Base-by-base conservation (phyloP, 768 basidiomycete species). In the Termitomyces bulborhizus region DNA sequence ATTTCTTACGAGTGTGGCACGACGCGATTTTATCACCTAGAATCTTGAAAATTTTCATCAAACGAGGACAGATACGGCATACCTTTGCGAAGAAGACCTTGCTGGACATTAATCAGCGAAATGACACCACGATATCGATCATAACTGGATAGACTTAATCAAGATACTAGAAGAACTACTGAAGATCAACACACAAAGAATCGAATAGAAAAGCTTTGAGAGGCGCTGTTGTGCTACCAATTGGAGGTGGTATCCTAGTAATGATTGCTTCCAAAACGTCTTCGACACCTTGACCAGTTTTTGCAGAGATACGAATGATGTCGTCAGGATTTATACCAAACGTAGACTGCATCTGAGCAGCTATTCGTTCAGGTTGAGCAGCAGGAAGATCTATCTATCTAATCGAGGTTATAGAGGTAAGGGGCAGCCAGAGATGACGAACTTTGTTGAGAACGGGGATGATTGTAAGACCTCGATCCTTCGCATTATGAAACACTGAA, bases 51-150 rank as follows among this genome's bases (percentile, higher is more conserved):
- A 49, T 29, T 42, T 26, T 42, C 42, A 32, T 37, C 21, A 13
- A 34, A 27, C 2, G n/a, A 16, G 36, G 36, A 37, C 4, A 31
- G 31, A 26, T 26, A 26, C 57, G 24, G 57, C 62, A 29, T 62
- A 88, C 93, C 93, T 79, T 90, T 96, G 44, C 81, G 81, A 44
- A 98, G 72, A 16, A 85, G 70, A 1, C 97, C 97, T 53, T 82
- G 79, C 63, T 89, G 85, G 18, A 99, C 70, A 60, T 82, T 90
- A 36, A 98, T 80, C 31, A 98, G 73, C 1, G 93, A 96, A 46
- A 99, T 94, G 21, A 98, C 97, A 9, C 97, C 97, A 54, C 95
- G 83, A 70, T 93, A 99, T 58, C 88, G 83, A 68, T 99, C 97
- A 68, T 95, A 98, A 55, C 93, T 96, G 57, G 46, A 16, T 27